Base-by-base conservation (phyloP, 2,329 filamentous ascomycete species). In the Fusarium sp. region DNA sequence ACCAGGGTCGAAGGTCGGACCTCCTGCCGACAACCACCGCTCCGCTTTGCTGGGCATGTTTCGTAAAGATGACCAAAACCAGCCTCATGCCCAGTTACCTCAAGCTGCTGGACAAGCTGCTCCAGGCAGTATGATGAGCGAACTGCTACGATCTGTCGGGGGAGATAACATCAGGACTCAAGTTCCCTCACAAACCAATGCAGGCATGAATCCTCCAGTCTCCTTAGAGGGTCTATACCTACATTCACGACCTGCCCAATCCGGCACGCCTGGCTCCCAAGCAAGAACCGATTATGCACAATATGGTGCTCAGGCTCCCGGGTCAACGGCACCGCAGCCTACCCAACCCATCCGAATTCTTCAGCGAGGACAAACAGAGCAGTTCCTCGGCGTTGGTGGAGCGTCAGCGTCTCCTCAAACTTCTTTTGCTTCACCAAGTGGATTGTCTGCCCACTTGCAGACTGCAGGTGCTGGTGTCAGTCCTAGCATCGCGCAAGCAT, bases 11-110 rank as follows among this genome's bases (percentile, higher is more conserved):
- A 72, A 67, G 44, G 70, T 76, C 23, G 65, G 65, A 26, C 61
- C 67, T 1, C 62, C 66, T 6, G 63, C 59, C 8, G 73, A 75
- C 30, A 69, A 76, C 45, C 85, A 88, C 65, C 83, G 84, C 23
- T 83, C 80, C 18, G 79, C 83, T 9, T 77, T 88, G 20, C 77
- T 88, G 15, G 83, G 80, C 23, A 86, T 88, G 79, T 87, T 89
- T 76, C 87, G 85, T 63, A 82, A 82, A 65, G 68, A 57, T 36
- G 65, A 69, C n/a, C 56, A 66, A 23, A 55, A 51, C 7, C 65
- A 52, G 31, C 49, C 51, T 26, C 64, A 51, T n/a, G 41, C 42
- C 6, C 65, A 69, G 15, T 41, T 42, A 18, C 26, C 59, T 30
- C 65, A 68, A 11, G 23, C 47, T 38, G 12, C 38, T 33, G 41